Evolutionary conservation across 148 eudicot genomes (phyloP), one percentile per base, ranked within the genome.

Genomic region (Fagopyrum tataricum): DNA sequence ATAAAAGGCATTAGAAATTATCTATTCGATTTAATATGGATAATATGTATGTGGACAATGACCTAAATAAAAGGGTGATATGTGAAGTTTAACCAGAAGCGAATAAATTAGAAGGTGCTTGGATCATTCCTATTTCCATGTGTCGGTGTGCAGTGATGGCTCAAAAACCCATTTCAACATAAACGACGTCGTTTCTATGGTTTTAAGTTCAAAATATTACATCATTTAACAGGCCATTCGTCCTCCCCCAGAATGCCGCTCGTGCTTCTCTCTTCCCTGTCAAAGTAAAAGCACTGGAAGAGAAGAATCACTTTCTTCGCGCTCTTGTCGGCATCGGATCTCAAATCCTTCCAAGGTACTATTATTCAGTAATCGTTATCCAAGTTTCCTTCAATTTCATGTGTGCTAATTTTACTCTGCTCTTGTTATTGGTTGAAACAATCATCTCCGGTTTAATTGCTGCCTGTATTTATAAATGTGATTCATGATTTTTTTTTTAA

Each of bases 251-350:
- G 15, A 42, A 70, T 70, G 31, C 72, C 72, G 52, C 49, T 70
- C 72, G 72, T 70, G 72, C 72, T 14, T 64, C 69, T 64, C 69
- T 64, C 69, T 6, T 6, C 20, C 69, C 69, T 39, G 69, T 31
- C 23, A 44, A 70, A 70, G n/a, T 18, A 43, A 70, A 46, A 42
- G 72, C 37, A 31, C 37, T 31, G 44, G 51, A 9, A 31, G 2
- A 31, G 7, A 10, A 10, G 51, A 10, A 11, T 70, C 72, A 42
- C 72, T 70, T 46, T 46, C 72, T 70, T 70, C 72, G 51, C 52
- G 72, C 52, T 67, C 43, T 67, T 67, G 44, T 67, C 71, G 71
- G 71, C 71, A 70, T 70, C 52, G 52, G 72, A 70, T 70, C 72
- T 70, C 10, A 23, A 43, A 13, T 23, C 72, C 3, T 14, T 64